Conservation (phyloP, 192 early-diverging fungal genomes). For the Chytriomyces sp. region DNA sequence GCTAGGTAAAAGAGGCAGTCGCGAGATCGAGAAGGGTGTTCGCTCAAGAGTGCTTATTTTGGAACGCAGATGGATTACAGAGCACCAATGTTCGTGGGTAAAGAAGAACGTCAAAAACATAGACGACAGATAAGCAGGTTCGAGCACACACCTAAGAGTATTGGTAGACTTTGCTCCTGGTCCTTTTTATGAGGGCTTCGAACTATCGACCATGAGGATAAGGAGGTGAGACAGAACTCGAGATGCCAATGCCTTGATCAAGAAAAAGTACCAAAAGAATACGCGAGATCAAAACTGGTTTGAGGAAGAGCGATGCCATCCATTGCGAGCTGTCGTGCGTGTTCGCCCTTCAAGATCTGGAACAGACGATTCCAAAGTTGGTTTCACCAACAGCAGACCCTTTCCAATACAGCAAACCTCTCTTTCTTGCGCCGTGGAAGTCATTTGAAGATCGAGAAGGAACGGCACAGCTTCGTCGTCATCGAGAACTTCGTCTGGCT, state of each 20-base stretch:
- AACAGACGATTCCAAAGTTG: neutral
- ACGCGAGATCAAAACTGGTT: slow-evolving; percentile 97
- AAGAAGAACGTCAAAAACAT: too few species aligned
- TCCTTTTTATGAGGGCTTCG: slow-evolving; percentile 64
- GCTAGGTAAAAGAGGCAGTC: slow-evolving; percentile 96
- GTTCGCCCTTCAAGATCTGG: neutral
- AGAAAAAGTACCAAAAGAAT: slow-evolving; percentile 75
- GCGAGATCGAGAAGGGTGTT: slow-evolving; percentile 78
- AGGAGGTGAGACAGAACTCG: neutral
- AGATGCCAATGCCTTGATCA: neutral
- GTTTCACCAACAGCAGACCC: neutral
- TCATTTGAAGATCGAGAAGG: slow-evolving; percentile 26
- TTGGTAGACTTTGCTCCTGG: slow-evolving; percentile 74
- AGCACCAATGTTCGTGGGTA: too few species aligned
- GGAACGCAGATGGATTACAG: neutral
- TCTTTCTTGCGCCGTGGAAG: slow-evolving; percentile 8
- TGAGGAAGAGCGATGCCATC: slow-evolving; percentile 72
- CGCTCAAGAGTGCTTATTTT: slow-evolving; percentile 67
- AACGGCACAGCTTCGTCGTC: slow-evolving; percentile 19
- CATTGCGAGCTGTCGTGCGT: slow-evolving; percentile 22
- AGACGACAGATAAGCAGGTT: too few species aligned
- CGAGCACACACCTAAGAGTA: slow-evolving; percentile 68
- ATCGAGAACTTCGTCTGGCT: neutral
- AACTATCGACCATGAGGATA: neutral
- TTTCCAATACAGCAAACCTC: neutral